A percentile compares a stretch with the other conserved stretches of the same genome.
These are phyloP conservation scores for Simplicillium sp. DNA, from an alignment of 2,329 filamentous ascomycete genomes.

Conservation along the genomic window DNA sequence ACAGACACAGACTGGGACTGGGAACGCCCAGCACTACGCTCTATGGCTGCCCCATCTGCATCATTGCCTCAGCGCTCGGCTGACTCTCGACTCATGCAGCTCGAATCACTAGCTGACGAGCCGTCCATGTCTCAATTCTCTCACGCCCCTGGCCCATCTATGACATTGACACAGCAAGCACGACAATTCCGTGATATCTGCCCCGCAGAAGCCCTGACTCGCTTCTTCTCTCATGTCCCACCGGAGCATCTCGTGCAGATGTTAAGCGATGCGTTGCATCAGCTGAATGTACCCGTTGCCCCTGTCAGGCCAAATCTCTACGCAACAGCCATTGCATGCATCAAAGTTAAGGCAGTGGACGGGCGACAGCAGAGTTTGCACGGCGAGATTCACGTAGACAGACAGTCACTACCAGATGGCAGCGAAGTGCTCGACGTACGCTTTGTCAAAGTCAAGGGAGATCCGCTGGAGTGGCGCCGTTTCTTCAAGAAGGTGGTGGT, in stretches of 20 bases:
- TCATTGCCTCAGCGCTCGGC: conserved; percentile 21
- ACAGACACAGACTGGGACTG: conserved; percentile 75
- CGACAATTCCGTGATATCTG: conserved; percentile 85
- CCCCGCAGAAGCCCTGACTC: conserved; percentile 75
- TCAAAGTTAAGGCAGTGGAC: conserved; percentile 70
- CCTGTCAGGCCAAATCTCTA: conserved; percentile 34
- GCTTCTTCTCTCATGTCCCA: conserved; percentile 82
- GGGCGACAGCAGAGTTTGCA: conserved; percentile 62
- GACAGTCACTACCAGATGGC: conserved; percentile 44
- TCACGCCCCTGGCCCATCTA: conserved; percentile 63
- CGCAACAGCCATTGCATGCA: conserved; percentile 46
- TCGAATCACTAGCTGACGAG: conserved; percentile 69
- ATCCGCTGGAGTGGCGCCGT: conserved; percentile 90
- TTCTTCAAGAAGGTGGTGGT: conserved; percentile 96
- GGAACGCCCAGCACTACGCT: conserved; percentile 62
- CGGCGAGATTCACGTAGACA: conserved; percentile 67
- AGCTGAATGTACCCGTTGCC: conserved; percentile 70
- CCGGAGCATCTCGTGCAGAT: conserved; percentile 68
- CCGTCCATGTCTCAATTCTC: conserved; percentile 84
- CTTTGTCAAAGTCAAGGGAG: conserved; percentile 90
- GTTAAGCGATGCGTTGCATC: conserved; percentile 71
- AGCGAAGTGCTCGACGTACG: conserved; percentile 70
- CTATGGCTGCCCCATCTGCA: conserved; percentile 31
- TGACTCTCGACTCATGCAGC: conserved; percentile 29
- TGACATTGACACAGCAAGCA: conserved; percentile 82